These are phyloP conservation scores for Colletotrichum incanum DNA, from an alignment of 2,329 filamentous ascomycete species.

Conservation along the genomic window DNA sequence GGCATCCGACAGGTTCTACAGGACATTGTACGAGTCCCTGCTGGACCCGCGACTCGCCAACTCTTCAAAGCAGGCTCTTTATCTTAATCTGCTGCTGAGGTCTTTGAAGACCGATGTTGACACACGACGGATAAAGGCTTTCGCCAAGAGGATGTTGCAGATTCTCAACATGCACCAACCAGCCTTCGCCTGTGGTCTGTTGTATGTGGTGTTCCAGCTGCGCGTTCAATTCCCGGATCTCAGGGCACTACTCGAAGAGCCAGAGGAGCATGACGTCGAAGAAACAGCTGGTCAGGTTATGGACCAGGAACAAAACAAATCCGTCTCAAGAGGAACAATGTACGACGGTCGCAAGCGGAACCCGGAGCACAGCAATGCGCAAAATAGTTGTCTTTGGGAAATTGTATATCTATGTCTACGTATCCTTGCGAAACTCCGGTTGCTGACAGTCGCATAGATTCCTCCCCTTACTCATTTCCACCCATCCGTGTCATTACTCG, in stretches of 20 bases:
- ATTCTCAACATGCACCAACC: constrained; percentile 91
- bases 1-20: constrained; percentile 91
- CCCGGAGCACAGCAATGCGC: constrained; percentile 93
- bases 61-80: constrained; percentile 96
- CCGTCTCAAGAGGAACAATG: constrained; percentile 8
- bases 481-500: constrained; percentile 90
- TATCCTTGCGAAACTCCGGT: not conserved
- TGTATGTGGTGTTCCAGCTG: constrained; percentile 90
- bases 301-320: constrained; percentile 48
- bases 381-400: constrained; percentile 94
- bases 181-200: constrained; percentile 91
- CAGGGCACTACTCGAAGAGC: constrained; percentile 82
- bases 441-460: constrained; percentile 51
- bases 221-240: constrained; percentile 86
- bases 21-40: constrained; percentile 94
- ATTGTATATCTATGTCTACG: constrained; percentile 67
- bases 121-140: constrained; percentile 92
- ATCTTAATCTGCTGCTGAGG: constrained; percentile 91
- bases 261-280: constrained; percentile 76
- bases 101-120: constrained; percentile 93
- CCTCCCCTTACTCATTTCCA: constrained; percentile 90
- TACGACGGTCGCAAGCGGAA: constrained; percentile 95
- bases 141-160: constrained; percentile 93
- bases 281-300: constrained; percentile 58
- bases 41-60: constrained; percentile 89